phyloP scores from a whole-genome alignment of 805 yeast genomes.

The Sugiyamaella boreocaroliniensis region DNA sequence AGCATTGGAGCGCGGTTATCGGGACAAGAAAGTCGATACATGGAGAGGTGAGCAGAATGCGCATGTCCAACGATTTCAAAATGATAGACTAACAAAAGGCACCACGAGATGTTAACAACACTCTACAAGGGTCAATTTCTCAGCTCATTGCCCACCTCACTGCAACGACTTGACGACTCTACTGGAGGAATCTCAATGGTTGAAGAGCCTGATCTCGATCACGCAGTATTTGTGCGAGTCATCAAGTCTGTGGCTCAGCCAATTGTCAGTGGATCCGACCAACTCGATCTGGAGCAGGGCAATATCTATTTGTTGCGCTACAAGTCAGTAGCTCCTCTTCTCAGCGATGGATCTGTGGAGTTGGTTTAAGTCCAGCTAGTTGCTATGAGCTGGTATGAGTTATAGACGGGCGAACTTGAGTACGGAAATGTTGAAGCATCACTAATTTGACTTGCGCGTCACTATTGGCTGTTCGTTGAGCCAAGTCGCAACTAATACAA shows the following conservation, averaged over 20 bases:
- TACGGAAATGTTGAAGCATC: too few species aligned
- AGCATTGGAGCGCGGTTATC: conserved; percentile 42
- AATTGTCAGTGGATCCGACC: conserved; percentile 39
- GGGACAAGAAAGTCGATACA: conserved; percentile 54
- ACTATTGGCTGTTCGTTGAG: too few species aligned
- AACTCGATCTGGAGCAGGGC: conserved; percentile 49
- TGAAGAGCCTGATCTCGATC: conserved; percentile 65
- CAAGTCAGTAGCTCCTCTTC: conserved; percentile 40
- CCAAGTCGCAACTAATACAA: too few species aligned
- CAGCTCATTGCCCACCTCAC: conserved; percentile 54
- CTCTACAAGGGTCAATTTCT: conserved; percentile 65
- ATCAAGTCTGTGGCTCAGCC: conserved; percentile 34
- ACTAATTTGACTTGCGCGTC: too few species aligned
- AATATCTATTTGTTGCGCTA: conserved; percentile 74
- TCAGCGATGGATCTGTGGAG: conserved; percentile 38
- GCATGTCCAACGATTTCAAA: neutral
- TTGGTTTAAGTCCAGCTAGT: conserved; percentile 25
- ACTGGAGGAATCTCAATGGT: conserved; percentile 59
- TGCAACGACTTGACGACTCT: conserved; percentile 71
- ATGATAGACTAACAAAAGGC: conserved; percentile 30
- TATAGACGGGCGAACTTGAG: too few species aligned
- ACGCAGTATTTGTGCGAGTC: conserved; percentile 69
- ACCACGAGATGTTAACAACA: conserved; percentile 54
- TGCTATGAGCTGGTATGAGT: too few species aligned
- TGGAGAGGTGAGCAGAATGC: conserved; percentile 37